phyloP scores from a whole-genome alignment of 345 rosid species.

The Turnera subulata region DNA sequence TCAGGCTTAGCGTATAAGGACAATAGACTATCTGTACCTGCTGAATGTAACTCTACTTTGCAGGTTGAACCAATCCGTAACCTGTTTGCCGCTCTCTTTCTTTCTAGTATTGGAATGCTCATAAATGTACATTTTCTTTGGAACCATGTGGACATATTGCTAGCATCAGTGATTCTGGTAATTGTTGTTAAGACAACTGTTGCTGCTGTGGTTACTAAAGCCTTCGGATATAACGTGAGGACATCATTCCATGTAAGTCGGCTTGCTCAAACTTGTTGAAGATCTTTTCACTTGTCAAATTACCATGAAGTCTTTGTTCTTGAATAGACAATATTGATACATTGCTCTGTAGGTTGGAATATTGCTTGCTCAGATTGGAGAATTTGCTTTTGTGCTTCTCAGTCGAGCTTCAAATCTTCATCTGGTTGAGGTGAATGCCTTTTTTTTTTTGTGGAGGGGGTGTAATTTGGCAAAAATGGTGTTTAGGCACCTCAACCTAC shows the following conservation, averaged over 20 bases:
- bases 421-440: constrained; percentile 64
- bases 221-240: constrained; percentile 76
- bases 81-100: constrained; percentile 92
- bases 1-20: background rate
- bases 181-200: constrained; percentile 84
- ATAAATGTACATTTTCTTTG: constrained; percentile 95
- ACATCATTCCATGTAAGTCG: constrained; percentile 84
- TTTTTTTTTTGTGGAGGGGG: background rate
- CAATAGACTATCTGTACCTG: background rate
- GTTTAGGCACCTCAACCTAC: background rate
- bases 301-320: background rate
- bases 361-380: constrained; percentile 96
- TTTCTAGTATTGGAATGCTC: constrained; percentile 98
- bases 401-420: constrained; percentile 95
- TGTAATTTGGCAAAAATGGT: background rate
- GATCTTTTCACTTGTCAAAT: background rate
- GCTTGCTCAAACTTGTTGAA: constrained; percentile 10
- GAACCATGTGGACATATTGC: constrained; percentile 96
- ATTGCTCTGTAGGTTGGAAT: constrained; percentile 62
- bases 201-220: constrained; percentile 58
- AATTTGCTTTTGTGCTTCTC: constrained; percentile 92
- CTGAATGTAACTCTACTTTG: constrained; percentile 9
- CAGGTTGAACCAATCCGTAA: constrained; percentile 99
- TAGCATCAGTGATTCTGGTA: constrained; percentile 92
- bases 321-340: background rate